Evolutionary conservation across 1,284 basidiomycete genomes (phyloP).

Genomic region (Tilletia walkeri): DNA sequence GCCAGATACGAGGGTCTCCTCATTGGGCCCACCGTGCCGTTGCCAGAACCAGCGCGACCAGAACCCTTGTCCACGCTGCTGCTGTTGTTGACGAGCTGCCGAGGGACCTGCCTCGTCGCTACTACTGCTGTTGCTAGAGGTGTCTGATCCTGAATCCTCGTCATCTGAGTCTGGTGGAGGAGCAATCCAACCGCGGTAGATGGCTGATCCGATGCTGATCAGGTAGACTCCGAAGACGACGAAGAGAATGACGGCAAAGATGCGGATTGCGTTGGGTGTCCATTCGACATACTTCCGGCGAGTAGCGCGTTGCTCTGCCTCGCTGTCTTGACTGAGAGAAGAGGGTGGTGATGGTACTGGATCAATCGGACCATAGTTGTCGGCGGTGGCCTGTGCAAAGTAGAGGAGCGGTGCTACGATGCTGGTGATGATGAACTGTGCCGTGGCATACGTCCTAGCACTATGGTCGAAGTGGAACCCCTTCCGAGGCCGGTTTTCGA

Average conservation of each 20-base stretch:
- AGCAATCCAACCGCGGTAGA: constrained; percentile 7
- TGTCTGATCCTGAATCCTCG: not conserved
- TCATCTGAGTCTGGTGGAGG: constrained; percentile 19
- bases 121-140: not conserved
- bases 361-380: not conserved
- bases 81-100: not conserved
- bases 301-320: not conserved
- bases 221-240: constrained; percentile 1
- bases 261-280: not conserved
- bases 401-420: constrained; percentile 10
- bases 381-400: constrained; percentile 13
- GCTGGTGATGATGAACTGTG: constrained; percentile 12
- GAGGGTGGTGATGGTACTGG: not conserved
- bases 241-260: not conserved
- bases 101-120: not conserved
- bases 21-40: not conserved
- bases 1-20: not conserved
- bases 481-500: not conserved
- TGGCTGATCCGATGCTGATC: not conserved
- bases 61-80: not conserved
- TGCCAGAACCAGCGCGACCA: not conserved
- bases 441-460: not conserved
- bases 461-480: not conserved
- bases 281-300: not conserved
- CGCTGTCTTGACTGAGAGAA: not conserved